Conservation (phyloP, 1,284 basidiomycete species). For the Trametes versicolor region DNA sequence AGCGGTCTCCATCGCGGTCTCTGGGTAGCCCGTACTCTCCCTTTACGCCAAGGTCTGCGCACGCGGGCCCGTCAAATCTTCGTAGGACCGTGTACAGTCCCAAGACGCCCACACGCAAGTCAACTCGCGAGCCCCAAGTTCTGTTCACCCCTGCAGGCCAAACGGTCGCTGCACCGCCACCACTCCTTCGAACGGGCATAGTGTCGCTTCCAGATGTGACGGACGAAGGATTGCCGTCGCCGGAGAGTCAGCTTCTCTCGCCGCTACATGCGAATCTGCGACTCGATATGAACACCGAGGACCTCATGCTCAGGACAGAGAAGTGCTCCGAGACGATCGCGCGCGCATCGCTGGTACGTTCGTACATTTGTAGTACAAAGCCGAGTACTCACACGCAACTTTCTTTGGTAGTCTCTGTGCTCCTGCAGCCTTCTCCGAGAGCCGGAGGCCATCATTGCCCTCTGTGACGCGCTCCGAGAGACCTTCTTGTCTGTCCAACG, state of each 20-base stretch:
- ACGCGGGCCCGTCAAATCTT: background rate
- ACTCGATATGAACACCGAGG: slow-evolving; percentile 28
- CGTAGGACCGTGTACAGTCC: slow-evolving; percentile 8
- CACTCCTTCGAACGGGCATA: slow-evolving; percentile 25
- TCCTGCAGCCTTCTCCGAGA: slow-evolving; percentile 36
- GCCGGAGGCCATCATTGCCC: slow-evolving; percentile 30
- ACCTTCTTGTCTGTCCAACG: slow-evolving; percentile 28
- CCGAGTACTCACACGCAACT: background rate
- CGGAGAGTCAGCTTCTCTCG: slow-evolving; percentile 9
- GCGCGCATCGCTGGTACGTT: slow-evolving; percentile 36
- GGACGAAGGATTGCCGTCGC: slow-evolving; percentile 13
- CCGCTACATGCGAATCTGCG: slow-evolving; percentile 28
- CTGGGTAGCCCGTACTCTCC: slow-evolving; percentile 22
- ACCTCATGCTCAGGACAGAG: slow-evolving; percentile 32
- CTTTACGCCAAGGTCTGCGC: slow-evolving; percentile 18
- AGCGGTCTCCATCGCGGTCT: slow-evolving; percentile 18
- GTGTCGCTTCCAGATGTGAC: slow-evolving; percentile 33
- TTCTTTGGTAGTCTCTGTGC: slow-evolving; percentile 30
- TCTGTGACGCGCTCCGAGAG: slow-evolving; percentile 32
- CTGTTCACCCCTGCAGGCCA: slow-evolving; percentile 19
- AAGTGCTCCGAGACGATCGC: slow-evolving; percentile 33
- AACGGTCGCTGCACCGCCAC: slow-evolving; percentile 23
- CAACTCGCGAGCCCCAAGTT: slow-evolving; percentile 1
- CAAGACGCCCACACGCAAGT: slow-evolving; percentile 13
- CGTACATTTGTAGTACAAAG: background rate